These are phyloP conservation scores for Annulohypoxylon nitens DNA, from an alignment of 495 filamentous ascomycete species.

Conservation along the genomic window DNA sequence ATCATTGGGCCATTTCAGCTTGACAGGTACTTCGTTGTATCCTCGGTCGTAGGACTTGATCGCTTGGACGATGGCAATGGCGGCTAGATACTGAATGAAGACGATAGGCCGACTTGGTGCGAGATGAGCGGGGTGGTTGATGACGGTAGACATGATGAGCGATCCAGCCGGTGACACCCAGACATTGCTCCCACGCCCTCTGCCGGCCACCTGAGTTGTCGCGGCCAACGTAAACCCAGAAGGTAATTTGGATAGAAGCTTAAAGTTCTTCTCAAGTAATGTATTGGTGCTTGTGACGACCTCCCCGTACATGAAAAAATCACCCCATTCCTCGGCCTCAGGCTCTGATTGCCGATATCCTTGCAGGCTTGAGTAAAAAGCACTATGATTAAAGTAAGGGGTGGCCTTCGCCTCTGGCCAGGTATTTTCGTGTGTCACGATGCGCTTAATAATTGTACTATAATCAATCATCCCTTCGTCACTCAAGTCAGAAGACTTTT, in stretches of 20 bases:
- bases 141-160: conserved; percentile 86
- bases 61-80: conserved; percentile 89
- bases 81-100: conserved; percentile 93
- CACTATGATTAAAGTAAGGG: conserved; percentile 87
- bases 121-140: conserved; percentile 82
- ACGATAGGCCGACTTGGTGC: conserved; percentile 83
- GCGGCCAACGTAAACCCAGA: conserved; percentile 89
- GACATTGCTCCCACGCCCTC: conserved; percentile 90
- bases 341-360: conserved; percentile 69
- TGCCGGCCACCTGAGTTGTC: conserved; percentile 91
- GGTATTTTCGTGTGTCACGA: conserved; percentile 77
- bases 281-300: conserved; percentile 96
- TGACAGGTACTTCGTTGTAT: conserved; percentile 81
- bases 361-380: conserved; percentile 79
- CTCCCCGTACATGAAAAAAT: conserved; percentile 86
- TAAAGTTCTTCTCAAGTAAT: conserved; percentile 90
- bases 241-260: conserved; percentile 80
- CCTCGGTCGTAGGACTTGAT: conserved; percentile 79
- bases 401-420: conserved; percentile 81
- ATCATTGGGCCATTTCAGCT: conserved; percentile 98
- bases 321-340: conserved; percentile 76
- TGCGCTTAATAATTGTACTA: conserved; percentile 76
- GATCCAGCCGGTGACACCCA: conserved; percentile 93
- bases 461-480: conserved; percentile 79
- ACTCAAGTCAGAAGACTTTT: conserved; percentile 37